Base-by-base conservation (phyloP, 768 basidiomycete genomes). In the Mycena haematopus region DNA sequence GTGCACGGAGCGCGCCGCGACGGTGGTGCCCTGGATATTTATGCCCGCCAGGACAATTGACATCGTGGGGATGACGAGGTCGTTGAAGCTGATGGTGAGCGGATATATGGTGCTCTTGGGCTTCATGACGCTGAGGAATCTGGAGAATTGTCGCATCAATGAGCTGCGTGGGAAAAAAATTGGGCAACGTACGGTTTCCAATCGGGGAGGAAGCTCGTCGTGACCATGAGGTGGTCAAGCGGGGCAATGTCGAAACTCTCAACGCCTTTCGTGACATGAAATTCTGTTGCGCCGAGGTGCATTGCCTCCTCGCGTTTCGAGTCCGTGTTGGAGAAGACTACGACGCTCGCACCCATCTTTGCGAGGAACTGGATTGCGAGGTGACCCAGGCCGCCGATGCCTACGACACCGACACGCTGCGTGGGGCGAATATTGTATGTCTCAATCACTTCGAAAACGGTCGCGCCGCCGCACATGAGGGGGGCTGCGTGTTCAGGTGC, bases 261-360 rank as follows among this genome's bases (percentile, higher is more conserved):
- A 7, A 40, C 65, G 15, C 68, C 73, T 52, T 59, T 74, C 7
- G 72, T 77, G 15, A 71, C 68, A 42, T 78, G 73, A 55, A 78
- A 79, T 57, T 79, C 78, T 5, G 62, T 68, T 1, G 78, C 78
- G 6, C 78, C 78, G 0, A 79, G 67, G 15, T 45, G 50, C 52
- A 51, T 58, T 15, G 78, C 75, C 33, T 78, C 77, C 19, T 72
- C 71, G 35, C 42, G 72, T 57, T 79, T 79, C n/a, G 40, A 52
- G 2, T 78, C 72, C 1, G 75, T 72, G 29, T 72, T 52, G 11
- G 76, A 78, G 22, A 79, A 74, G 2, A 73, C 78, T 54, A 77
- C 72, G 5, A 79, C 78, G 6, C 73, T 71, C 15, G 75, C 76
- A 8, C 77, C 77, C 76, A 78, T 78, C 65, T 75, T 78, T 31